These are phyloP conservation scores for Peronospora farinosa DNA, from an alignment of 352 stramenopile genomes.

Conservation along the genomic window DNA sequence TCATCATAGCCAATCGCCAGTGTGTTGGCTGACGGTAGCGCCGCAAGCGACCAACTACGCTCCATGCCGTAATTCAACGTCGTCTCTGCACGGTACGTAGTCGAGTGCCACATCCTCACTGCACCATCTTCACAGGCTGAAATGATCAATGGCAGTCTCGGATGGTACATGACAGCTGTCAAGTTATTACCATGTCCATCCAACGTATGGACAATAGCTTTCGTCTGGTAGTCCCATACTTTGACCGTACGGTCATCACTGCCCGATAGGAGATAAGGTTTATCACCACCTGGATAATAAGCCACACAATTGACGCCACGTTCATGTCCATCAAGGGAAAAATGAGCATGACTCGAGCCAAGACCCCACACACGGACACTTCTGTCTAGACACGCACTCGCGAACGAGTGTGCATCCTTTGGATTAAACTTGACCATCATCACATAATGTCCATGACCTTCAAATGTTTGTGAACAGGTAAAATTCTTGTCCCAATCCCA, in stretches of 20 bases:
- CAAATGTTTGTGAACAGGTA: conserved; percentile 70
- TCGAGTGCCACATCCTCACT: conserved; percentile 90
- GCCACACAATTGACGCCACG: conserved; percentile 98
- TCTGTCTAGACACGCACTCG: conserved; percentile 94
- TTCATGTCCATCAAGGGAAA: conserved; percentile 89
- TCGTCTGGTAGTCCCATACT: conserved; percentile 99
- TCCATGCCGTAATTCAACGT: conserved; percentile 99
- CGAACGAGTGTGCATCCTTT: conserved; percentile 99
- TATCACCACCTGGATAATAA: conserved; percentile 98
- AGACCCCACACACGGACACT: conserved; percentile 95
- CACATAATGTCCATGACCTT: conserved; percentile 97
- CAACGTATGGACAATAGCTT: conserved; percentile 98
- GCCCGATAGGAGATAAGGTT: conserved; percentile 96
- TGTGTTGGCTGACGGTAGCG: conserved; percentile 81
- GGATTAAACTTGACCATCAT: conserved; percentile 99
- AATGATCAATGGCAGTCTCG: conserved; percentile 96
- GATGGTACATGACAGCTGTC: conserved; percentile 96
- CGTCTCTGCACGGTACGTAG: conserved; percentile 95
- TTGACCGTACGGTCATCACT: conserved; percentile 96
- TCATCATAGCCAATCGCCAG: conserved; percentile 94
- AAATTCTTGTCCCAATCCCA: conserved; percentile 96
- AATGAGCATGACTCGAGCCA: conserved; percentile 90
- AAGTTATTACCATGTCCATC: conserved; percentile 99
- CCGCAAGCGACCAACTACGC: conserved; percentile 93
- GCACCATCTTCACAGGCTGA: conserved; percentile 96